Conservation (phyloP, 1,284 basidiomycete genomes). For the Rhizoctonia solani region DNA sequence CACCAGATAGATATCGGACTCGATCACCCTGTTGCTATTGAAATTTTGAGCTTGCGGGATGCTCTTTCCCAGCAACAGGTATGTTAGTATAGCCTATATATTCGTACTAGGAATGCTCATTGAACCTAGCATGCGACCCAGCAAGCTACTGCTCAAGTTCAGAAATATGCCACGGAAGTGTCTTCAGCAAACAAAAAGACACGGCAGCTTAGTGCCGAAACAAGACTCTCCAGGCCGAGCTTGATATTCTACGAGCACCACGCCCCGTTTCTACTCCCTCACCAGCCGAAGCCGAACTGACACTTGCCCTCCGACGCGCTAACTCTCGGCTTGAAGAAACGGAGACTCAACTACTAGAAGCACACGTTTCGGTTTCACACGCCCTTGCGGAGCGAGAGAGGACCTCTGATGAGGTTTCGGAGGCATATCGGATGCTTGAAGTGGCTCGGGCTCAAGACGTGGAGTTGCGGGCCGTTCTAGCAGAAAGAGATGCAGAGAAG, state of each 20-base stretch:
- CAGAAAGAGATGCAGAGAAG: conserved; percentile 58
- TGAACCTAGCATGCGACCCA: conserved; percentile 65
- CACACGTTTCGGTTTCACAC: background rate
- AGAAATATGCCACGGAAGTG: conserved; percentile 60
- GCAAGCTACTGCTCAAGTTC: conserved; percentile 63
- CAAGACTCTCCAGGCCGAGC: conserved; percentile 56
- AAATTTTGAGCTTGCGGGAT: conserved; percentile 24
- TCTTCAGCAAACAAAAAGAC: conserved; percentile 55
- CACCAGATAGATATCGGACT: conserved; percentile 19
- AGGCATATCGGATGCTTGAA: conserved; percentile 59
- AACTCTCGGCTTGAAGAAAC: conserved; percentile 66
- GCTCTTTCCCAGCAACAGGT: conserved; percentile 27
- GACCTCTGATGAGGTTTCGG: conserved; percentile 53
- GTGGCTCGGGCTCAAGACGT: conserved; percentile 53
- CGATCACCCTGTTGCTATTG: conserved; percentile 29
- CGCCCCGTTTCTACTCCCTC: conserved; percentile 50
- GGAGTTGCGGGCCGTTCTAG: conserved; percentile 52
- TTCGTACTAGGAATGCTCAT: background rate
- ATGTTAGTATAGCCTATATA: background rate
- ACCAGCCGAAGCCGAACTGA: conserved; percentile 62
- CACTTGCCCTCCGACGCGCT: conserved; percentile 65
- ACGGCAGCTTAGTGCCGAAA: conserved; percentile 59
- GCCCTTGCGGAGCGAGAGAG: conserved; percentile 50
- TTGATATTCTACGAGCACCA: conserved; percentile 55
- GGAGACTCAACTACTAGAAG: conserved; percentile 55